Conservation (phyloP, 495 filamentous ascomycete genomes). For the Penicillium tannophilum region DNA sequence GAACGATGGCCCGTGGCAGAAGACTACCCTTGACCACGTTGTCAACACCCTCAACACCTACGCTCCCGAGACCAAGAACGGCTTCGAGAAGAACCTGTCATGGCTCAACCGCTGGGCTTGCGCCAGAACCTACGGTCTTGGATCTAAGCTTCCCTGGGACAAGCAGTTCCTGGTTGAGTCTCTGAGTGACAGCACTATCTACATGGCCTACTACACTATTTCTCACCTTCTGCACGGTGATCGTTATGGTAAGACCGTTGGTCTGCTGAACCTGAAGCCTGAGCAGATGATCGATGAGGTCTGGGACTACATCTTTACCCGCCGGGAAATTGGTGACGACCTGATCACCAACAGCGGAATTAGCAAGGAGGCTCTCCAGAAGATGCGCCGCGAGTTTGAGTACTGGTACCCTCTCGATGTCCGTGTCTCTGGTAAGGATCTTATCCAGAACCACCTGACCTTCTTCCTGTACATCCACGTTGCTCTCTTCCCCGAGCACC, state of each 20-base stretch:
- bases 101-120: constrained; percentile 98
- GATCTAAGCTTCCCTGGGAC: constrained; percentile 96
- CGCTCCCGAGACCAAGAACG: constrained; percentile 75
- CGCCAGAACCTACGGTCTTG: constrained; percentile 87
- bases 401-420: constrained; percentile 97
- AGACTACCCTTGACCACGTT: constrained; percentile 72
- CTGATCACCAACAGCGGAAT: constrained; percentile 67
- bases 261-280: constrained; percentile 65
- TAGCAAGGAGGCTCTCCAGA: constrained; percentile 65
- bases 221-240: constrained; percentile 83
- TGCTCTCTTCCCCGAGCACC: constrained; percentile 82
- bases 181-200: constrained; percentile 88
- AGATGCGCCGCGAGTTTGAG: constrained; percentile 86
- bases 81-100: constrained; percentile 77
- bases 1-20: constrained; percentile 74
- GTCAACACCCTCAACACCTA: constrained; percentile 78
- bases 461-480: constrained; percentile 97
- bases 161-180: constrained; percentile 87
- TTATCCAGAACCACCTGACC: constrained; percentile 88
- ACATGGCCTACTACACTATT: constrained; percentile 97
- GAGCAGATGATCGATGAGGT: constrained; percentile 95
- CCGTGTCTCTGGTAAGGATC: constrained; percentile 80
- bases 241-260: constrained; percentile 74
- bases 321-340: constrained; percentile 65
- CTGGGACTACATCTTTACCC: constrained; percentile 91